Conservation (phyloP, 2,329 filamentous ascomycete species). For the Phialophora verrucosa region DNA sequence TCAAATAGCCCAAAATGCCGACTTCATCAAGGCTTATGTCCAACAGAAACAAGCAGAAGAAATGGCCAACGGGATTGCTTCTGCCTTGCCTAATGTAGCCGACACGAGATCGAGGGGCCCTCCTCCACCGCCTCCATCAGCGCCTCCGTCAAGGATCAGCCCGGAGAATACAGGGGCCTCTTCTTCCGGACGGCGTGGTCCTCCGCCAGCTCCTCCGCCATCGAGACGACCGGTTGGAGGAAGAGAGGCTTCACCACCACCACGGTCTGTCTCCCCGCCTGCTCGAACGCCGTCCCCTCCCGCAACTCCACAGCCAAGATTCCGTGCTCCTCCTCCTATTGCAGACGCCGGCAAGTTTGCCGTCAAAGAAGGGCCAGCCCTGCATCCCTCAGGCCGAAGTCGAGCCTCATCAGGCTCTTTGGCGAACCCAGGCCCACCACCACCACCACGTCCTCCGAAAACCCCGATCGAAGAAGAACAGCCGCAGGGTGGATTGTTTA, state of each 20-base stretch:
- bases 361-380: conserved; percentile 56
- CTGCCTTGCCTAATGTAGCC: conserved; percentile 44
- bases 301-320: conserved; percentile 66
- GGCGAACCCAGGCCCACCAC: conserved; percentile 65
- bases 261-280: conserved; percentile 61
- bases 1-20: conserved; percentile 69
- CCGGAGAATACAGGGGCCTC: conserved; percentile 67
- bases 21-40: conserved; percentile 72
- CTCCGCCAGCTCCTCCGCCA: conserved; percentile 66
- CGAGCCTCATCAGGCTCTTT: conserved; percentile 57
- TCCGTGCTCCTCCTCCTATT: conserved; percentile 84
- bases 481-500: conserved; percentile 64
- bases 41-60: conserved; percentile 65
- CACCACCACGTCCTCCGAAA: conserved; percentile 72
- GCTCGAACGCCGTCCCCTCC: conserved; percentile 74
- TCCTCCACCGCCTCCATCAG: conserved; percentile 68
- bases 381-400: conserved; percentile 54
- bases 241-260: conserved; percentile 49
- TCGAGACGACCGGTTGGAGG: conserved; percentile 54
- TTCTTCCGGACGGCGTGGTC: conserved; percentile 55
- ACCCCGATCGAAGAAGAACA: conserved; percentile 69
- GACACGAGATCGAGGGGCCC: conserved; percentile 46
- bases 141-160: conserved; percentile 58
- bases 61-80: conserved; percentile 47
- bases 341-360: conserved; percentile 89